phyloP scores from a whole-genome alignment of 2,329 filamentous ascomycete genomes.

The Colletotrichum sp. region DNA sequence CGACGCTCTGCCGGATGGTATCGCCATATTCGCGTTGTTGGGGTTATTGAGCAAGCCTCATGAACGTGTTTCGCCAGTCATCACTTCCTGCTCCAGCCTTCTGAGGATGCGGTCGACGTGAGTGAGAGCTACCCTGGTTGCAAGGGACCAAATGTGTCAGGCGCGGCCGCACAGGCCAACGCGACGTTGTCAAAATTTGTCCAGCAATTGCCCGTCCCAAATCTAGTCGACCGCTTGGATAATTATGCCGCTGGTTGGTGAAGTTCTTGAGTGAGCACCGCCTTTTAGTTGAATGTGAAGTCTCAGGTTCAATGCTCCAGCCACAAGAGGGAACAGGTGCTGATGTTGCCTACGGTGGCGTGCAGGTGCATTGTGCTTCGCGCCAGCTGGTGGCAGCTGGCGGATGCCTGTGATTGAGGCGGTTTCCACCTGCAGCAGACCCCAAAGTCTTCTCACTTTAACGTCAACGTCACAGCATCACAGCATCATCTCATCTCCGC shows the following conservation, averaged over 20 bases:
- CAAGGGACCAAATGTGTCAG: constrained; percentile 7
- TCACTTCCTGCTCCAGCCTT: neutral
- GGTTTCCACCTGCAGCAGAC: neutral
- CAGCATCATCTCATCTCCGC: neutral
- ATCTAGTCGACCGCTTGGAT: neutral
- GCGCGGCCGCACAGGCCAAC: constrained; percentile 10
- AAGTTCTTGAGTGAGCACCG: neutral
- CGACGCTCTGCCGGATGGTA: constrained; percentile 69
- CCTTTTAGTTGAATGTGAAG: constrained; percentile 5
- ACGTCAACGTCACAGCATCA: neutral
- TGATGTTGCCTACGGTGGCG: constrained; percentile 10
- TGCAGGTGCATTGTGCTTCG: neutral
- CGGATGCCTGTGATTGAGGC: neutral
- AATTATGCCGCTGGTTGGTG: neutral
- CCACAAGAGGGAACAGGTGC: neutral
- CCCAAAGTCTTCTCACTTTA: neutral
- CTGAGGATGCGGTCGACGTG: neutral
- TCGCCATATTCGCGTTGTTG: constrained; percentile 50
- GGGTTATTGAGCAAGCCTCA: neutral
- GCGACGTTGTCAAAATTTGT: neutral
- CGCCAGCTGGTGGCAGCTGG: neutral
- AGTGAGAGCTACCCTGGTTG: neutral
- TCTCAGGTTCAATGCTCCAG: constrained; percentile 2
- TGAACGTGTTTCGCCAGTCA: neutral
- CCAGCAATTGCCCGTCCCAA: neutral